phyloP scores from a whole-genome alignment of 2,329 filamentous ascomycete species.

The Talaromyces atroroseus region DNA sequence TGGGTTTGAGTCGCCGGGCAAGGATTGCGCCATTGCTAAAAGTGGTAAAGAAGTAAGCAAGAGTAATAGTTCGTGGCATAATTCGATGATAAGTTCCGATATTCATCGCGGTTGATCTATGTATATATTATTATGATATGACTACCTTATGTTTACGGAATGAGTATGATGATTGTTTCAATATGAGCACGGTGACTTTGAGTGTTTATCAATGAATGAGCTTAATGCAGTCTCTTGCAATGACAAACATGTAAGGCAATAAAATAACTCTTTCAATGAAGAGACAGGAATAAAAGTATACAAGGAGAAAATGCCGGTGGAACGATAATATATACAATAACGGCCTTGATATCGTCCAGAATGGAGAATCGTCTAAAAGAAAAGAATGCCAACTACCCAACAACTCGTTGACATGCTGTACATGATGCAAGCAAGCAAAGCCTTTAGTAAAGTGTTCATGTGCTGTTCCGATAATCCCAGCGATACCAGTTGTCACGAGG shows the following conservation, averaged over 20 bases:
- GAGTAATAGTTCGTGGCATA: neutral
- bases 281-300: neutral
- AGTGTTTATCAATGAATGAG: neutral
- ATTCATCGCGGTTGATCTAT: neutral
- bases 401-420: neutral
- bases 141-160: neutral
- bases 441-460: neutral
- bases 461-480: constrained; percentile 25
- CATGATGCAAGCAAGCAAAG: neutral
- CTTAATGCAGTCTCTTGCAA: neutral
- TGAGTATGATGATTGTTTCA: neutral
- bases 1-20: constrained; percentile 46
- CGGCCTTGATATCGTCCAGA: neutral
- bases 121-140: neutral
- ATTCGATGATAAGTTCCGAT: neutral
- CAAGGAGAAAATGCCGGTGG: neutral
- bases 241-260: neutral
- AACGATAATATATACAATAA: neutral
- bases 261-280: neutral
- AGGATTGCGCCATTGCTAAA: constrained; percentile 46
- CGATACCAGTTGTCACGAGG: constrained; percentile 38
- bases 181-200: neutral
- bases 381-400: neutral
- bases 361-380: neutral
- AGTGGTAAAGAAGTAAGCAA: constrained; percentile 36